These are phyloP conservation scores for Scenedesmus sp. DNA, from an alignment of 163 green algal genomes.

Conservation along the genomic window DNA sequence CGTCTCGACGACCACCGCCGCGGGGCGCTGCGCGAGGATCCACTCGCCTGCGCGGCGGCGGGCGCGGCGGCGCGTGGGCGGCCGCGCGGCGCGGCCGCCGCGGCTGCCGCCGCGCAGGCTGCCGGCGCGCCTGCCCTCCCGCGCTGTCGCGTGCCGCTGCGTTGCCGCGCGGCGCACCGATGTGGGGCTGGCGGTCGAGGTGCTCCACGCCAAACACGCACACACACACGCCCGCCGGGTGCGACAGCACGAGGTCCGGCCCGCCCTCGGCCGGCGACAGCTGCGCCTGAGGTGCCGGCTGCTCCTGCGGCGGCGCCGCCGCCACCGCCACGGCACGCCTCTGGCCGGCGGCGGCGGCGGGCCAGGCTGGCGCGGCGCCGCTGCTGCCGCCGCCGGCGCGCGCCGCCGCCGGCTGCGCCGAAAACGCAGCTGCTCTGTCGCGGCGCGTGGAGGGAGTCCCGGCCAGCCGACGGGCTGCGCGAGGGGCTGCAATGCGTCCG, in stretches of 20 bases:
- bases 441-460: too few species aligned
- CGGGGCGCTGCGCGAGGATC: slow-evolving; percentile 59
- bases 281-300: too few species aligned
- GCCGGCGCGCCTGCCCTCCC: neutral
- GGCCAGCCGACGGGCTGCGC: too few species aligned
- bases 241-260: slow-evolving; percentile 43
- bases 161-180: slow-evolving; percentile 43
- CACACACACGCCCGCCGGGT: slow-evolving; percentile 44
- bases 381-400: too few species aligned
- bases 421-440: too few species aligned
- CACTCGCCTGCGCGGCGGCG: slow-evolving; percentile 36
- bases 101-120: neutral
- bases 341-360: too few species aligned
- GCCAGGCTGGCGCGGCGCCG: too few species aligned
- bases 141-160: neutral
- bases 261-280: neutral
- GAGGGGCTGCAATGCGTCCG: too few species aligned
- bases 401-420: too few species aligned
- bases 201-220: slow-evolving; percentile 74
- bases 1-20: slow-evolving; percentile 78
- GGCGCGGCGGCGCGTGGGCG: neutral
- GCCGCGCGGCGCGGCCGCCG: neutral
- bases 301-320: too few species aligned
- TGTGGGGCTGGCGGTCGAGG: slow-evolving; percentile 52
- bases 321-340: too few species aligned